Evolutionary conservation across 106 monocot genomes (phyloP), one percentile per base, ranked within the genome.

Genomic region (Dioscorea zingiberensis): DNA sequence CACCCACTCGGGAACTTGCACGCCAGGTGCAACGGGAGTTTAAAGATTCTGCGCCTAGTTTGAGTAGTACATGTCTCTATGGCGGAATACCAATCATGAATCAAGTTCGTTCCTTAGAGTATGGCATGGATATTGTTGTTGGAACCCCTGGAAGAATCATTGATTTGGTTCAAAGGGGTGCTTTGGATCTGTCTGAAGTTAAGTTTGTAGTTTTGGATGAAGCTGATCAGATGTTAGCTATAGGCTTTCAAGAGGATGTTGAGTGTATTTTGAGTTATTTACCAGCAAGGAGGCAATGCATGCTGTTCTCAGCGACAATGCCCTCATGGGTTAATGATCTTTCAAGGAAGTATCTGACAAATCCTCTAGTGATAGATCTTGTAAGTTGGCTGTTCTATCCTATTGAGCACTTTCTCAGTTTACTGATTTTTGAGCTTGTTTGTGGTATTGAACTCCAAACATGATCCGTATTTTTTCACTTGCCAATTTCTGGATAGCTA

Each of bases 261-360:
- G 83, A 83, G 65, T 59, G 69, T 29, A 83, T 83, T 59, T 64
- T 78, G 44, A 44, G 73, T 61, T 70, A 83, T 29, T 70, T 78
- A 57, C 83, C 78, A 70, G 17, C 48, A 70, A 67, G 58, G 66
- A 77, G 73, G 51, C 83, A 83, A 48, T 74, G 73, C 57, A 78
- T 78, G 77, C 25, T 83, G 22, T 83, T 83, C 49, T 83, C 83
- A 66, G 78, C 83, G 66, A 83, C 83, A 62, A 78, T 83, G 83
- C 83, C 83, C 54, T 69, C 69, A 48, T 78, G 78, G 83, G 69
- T 83, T 60, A 69, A 71, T 54, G 47, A 74, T 13, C 45, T 83
- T 28, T 73, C 83, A 18, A 69, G 69, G 26, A 83, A 77, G 70
- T 78, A 67, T 74, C 38, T 83, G 65, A 73, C 47, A 54, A 44